Evolutionary conservation across 2,329 filamentous ascomycete species (phyloP).

Genomic region (Cytospora mali): DNA sequence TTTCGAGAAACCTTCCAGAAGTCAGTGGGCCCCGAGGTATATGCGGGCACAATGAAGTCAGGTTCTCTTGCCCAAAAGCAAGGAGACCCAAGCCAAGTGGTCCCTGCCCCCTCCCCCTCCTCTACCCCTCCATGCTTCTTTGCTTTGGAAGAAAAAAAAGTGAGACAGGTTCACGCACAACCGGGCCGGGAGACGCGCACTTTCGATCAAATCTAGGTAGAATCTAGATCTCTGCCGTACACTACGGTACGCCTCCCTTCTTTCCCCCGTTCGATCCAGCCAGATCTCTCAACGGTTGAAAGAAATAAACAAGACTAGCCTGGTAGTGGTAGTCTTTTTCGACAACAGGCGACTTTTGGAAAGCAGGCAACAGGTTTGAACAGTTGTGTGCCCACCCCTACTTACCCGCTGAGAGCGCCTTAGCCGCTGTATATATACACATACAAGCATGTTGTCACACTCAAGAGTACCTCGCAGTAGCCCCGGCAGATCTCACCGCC

Average conservation of each 20-base stretch:
- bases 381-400: no score
- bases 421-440: background rate
- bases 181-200: background rate
- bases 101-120: no score
- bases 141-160: background rate
- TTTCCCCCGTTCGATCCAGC: background rate
- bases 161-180: slow-evolving; percentile 17
- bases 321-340: background rate
- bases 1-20: slow-evolving; percentile 25
- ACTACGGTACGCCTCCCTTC: no score
- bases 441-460: background rate
- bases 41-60: background rate
- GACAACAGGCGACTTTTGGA: background rate
- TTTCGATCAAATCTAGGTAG: background rate
- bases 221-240: background rate
- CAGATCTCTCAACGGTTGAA: background rate
- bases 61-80: slow-evolving; percentile 14
- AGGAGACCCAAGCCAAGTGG: slow-evolving; percentile 13
- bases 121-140: no score
- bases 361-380: background rate
- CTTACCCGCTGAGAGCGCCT: slow-evolving; percentile 12
- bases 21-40: background rate
- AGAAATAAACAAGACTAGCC: background rate
- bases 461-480: background rate
- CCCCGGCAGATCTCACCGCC: slow-evolving; percentile 20